Base-by-base conservation (phyloP, 352 stramenopile species). In the Globisporangium cederbergense region DNA sequence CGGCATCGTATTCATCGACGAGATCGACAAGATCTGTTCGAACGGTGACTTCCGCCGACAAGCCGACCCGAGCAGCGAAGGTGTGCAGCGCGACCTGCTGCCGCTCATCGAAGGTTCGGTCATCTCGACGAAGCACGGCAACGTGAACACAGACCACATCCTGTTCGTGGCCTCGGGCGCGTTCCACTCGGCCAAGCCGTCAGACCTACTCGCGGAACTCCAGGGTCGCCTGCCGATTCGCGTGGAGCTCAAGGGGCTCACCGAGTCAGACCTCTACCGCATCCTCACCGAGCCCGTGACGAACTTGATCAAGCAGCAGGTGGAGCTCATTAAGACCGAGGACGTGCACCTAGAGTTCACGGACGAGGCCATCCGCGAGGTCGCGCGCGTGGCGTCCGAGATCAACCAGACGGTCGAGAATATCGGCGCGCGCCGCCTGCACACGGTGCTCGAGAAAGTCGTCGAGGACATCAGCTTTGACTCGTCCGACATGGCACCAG, bases 21-120 rank as follows among this genome's bases (percentile, higher is more conserved):
- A 99, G 74, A 99, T 99, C 66, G 98, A 99, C 77, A 99, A 99
- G 81, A 99, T 99, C 67, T 98, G 97, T 72, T 98, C 96, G 46
- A 95, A 88, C 34, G 93, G 92, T 64, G 96, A 99, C 72, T 98
- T 95, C 72, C 81, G 91, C 60, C 81, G 91, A 50, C 89, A 90
- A 14, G 96, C 97, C 0, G 97, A 99, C 74, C 97, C 97, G 7
- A 99, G 93, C 73, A 97, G 96, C 51, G 97, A 99, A 71, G 97
- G 98, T 42, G 98, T 99, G 43, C 97, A 99, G 81, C 93, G 97
- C 60, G 98, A 99, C 67, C 68, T 99, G 62, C 80, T 99, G 58
- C 97, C 98, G 47, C 78, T 99, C 22, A 98, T 99, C 65, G 98
- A 99, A 88, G 98, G 98, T 46, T 98, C 91, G 28, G 97, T 97